Evolutionary conservation across 2,329 filamentous ascomycete species (phyloP).

Genomic region (Emergomyces orientalis): DNA sequence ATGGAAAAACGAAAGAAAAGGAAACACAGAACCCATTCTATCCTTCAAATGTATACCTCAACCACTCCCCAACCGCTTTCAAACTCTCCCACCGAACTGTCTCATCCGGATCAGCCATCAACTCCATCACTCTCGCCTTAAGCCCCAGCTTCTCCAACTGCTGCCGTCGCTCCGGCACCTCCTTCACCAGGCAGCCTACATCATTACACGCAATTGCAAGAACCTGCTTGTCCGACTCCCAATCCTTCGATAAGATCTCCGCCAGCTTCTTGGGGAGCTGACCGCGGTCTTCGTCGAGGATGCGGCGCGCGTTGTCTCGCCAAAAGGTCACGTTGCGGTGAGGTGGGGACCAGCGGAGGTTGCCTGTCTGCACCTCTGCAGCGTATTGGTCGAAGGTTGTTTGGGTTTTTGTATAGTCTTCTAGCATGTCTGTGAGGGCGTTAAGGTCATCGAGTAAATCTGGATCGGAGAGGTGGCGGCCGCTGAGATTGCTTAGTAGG

Average conservation of each 20-base stretch:
- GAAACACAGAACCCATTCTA: constrained; percentile 17
- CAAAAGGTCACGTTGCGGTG: constrained; percentile 82
- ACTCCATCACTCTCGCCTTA: constrained; percentile 81
- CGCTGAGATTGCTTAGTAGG: constrained; percentile 49
- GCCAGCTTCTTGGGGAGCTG: constrained; percentile 69
- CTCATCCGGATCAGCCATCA: constrained; percentile 86
- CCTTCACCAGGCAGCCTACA: constrained; percentile 76
- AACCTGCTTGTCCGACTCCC: constrained; percentile 79
- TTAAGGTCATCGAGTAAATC: constrained; percentile 43
- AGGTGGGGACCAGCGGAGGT: constrained; percentile 85
- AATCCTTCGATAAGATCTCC: constrained; percentile 72
- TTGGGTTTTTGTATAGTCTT: constrained; percentile 69
- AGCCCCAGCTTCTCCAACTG: constrained; percentile 75
- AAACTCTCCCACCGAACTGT: constrained; percentile 87
- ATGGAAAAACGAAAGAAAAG: background rate
- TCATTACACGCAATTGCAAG: constrained; percentile 90
- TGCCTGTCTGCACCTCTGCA: constrained; percentile 74
- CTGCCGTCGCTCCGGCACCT: constrained; percentile 73
- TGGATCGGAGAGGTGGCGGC: constrained; percentile 41
- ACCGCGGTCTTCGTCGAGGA: constrained; percentile 73
- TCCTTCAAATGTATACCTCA: constrained; percentile 58
- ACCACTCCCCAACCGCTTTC: constrained; percentile 69
- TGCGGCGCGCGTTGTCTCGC: constrained; percentile 80
- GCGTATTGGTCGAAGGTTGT: constrained; percentile 62
- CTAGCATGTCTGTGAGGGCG: constrained; percentile 55